Conservation (phyloP, 257 asterid genomes). For the Solanum medicagineum region DNA sequence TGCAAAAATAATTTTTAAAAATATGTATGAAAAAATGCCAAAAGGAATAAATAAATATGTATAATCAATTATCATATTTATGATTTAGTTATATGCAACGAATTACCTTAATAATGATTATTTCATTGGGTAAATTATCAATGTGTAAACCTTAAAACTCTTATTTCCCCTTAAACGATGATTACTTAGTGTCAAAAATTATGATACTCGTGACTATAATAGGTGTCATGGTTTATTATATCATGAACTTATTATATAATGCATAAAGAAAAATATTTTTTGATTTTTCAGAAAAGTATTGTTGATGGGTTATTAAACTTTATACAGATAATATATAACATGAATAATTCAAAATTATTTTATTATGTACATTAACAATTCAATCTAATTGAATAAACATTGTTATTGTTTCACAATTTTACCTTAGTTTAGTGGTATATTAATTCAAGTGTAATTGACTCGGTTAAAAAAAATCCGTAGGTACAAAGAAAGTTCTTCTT, state of each 20-base stretch:
- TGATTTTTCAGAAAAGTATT: neutral
- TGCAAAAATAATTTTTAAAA: neutral
- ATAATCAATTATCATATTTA: neutral
- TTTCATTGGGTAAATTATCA: neutral
- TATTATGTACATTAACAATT: neutral
- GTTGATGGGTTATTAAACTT: neutral
- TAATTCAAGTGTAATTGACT: neutral
- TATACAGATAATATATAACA: neutral
- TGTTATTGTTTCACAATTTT: neutral
- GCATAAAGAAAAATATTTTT: neutral
- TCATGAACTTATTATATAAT: neutral
- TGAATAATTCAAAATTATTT: neutral
- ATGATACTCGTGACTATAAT: too few relatives aligned
- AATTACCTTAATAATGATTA: neutral
- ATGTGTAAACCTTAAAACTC: neutral
- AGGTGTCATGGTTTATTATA: neutral
- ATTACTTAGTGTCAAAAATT: too few relatives aligned
- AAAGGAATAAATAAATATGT: neutral
- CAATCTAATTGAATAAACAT: neutral
- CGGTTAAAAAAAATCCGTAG: neutral
- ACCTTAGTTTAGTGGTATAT: neutral
- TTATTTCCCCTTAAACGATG: too few relatives aligned
- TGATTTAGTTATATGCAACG: neutral
- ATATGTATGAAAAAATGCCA: neutral
- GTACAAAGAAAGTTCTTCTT: neutral